Evolutionary conservation across 768 basidiomycete species (phyloP), one percentile per base, ranked within the genome.

Genomic region (Termitomyces sp.): DNA sequence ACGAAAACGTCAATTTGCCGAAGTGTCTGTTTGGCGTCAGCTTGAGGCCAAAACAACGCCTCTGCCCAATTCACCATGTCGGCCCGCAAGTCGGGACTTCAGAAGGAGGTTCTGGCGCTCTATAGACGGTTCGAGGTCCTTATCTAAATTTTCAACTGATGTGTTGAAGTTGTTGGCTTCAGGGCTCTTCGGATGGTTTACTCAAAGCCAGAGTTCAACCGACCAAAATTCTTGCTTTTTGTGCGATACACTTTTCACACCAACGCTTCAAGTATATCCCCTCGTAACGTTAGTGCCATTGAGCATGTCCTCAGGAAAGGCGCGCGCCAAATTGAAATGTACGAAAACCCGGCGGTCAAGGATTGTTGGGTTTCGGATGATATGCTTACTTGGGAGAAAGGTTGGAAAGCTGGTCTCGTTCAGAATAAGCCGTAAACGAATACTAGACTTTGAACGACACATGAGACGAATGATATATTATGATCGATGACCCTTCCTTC

Each of bases 261-360:
- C 6, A 86, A 87, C 64, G 86, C 88, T 5, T 65, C 75, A 5
- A 74, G 74, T 1, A 75, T 90, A 26, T 81, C 87, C 4, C 79
- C 86, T 5, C 82, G 88, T 12, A 81, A 90, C 55, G 75, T 92
- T 58, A 77, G 78, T 55, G 81, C 81, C 9, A 81, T 93, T 37
- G 91, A 94, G 63, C 86, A 92, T 68, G 75, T 92, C 34, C 66
- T 94, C n/a, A 80, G 91, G 47, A 82, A 81, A 54, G 88, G 88
- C 2, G 70, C 64, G 50, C 76, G 84, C 60, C 88, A 90, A 62
- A 64, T 92, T 39, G 88, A 90, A 64, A 76, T 79, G 70, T 90
- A 84, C 62, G 87, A 90, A 70, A 81, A 80, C 54, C 65, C 75
- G 6, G 78, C 79, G 4, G 87, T 92, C 54, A 87, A 76, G 62